Conservation (phyloP, 331 rosid species). For the Dryas integrifolia region DNA sequence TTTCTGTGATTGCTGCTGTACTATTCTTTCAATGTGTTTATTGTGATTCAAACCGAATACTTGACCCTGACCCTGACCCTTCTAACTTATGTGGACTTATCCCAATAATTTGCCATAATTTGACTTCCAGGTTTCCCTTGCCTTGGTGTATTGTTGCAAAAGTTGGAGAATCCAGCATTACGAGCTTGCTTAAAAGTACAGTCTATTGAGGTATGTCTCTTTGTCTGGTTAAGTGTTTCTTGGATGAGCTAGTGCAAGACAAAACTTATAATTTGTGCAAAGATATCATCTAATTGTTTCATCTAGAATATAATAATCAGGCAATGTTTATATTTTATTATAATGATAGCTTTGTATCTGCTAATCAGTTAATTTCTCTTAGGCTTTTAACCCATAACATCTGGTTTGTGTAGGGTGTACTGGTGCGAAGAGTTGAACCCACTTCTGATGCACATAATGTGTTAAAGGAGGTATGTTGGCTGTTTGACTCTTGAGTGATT, state of each 20-base stretch:
- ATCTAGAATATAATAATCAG: background rate
- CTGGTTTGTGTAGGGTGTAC: slow-evolving; percentile 67
- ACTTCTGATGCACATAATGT: slow-evolving; percentile 87
- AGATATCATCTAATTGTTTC: background rate
- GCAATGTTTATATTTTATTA: background rate
- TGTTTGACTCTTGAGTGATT: slow-evolving; percentile 20
- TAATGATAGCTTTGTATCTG: background rate
- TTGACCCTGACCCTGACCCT: background rate
- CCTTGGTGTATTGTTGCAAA: slow-evolving; percentile 91
- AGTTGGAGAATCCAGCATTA: slow-evolving; percentile 91
- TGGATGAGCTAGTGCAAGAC: background rate
- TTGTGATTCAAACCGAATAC: background rate
- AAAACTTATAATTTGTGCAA: background rate
- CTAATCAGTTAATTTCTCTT: background rate
- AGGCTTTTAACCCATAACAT: slow-evolving; percentile 5
- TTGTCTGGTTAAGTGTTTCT: background rate
- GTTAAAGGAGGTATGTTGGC: slow-evolving; percentile 67
- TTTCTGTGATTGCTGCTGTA: background rate
- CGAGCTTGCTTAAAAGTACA: slow-evolving; percentile 77
- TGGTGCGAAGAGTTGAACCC: slow-evolving; percentile 93
- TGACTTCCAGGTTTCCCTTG: slow-evolving; percentile 78
- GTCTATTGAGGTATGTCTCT: slow-evolving; percentile 70
- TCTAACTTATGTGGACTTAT: slow-evolving; percentile 9
- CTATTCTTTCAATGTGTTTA: background rate
- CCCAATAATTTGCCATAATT: slow-evolving; percentile 18